Evolutionary conservation across 1,139 yeast species (phyloP), one percentile per base, ranked within the genome.

Genomic region (Ogataea hybrid): DNA sequence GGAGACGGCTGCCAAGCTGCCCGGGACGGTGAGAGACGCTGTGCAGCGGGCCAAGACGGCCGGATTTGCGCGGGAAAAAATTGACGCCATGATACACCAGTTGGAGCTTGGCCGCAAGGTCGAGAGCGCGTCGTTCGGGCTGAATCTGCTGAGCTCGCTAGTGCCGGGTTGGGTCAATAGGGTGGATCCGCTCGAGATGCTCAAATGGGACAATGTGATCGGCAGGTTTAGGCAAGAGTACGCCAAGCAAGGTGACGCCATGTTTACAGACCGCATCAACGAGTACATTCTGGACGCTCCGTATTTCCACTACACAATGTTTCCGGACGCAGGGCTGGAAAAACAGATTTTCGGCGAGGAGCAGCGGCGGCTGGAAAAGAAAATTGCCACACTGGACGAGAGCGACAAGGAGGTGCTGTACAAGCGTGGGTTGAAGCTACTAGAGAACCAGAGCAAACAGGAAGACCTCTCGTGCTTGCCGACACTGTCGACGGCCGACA

Each of bases 81-180:
- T 92, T 14, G 84, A 85, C 43, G 97, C 96, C 0, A 77, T 92
- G 35, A 70, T 94, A 33, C 95, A 89, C 61, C 97, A 90, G 61
- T 70, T 90, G 32, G 98, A 92, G 60, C 68, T 92, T 29, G 69
- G 80, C 32, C 84, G 87, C 62, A 86, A 88, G 54, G 90, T 87
- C 52, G 95, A 89, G 50, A 89, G 84, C 54, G 84, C 97, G 0
- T 88, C 88, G 45, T 90, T 89, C 65, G 99, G 99, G 14, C 68
- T 92, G 69, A 81, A 82, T 23, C 65, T 92, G 42, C 71, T 92
- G 32, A 81, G 81, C 55, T 74, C 89, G 3, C 56, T 92, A 9
- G 75, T 87, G 28, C 88, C 96, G 9, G 79, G 89, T 11, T 90
- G 96, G 85, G 81, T 86, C 42, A 88, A 88, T 57, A 79, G 79